Evolutionary conservation across 495 filamentous ascomycete genomes (phyloP).

Genomic region (Immersiella caudata): DNA sequence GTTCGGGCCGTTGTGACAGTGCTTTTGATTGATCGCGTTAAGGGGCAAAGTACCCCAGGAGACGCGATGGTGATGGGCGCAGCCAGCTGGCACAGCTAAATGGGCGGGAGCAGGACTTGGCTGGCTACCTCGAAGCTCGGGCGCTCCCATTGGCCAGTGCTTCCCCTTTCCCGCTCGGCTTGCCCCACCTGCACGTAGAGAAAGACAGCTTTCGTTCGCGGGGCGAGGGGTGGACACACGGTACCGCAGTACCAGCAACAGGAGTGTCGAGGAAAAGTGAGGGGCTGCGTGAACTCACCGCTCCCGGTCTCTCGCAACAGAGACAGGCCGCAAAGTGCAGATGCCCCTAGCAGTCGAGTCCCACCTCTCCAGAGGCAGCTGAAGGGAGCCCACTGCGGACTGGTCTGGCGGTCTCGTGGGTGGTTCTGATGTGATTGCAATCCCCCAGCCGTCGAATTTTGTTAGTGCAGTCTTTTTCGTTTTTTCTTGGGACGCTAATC

Average conservation of each 20-base stretch:
- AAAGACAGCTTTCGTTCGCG: slow-evolving; percentile 17
- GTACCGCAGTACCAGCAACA: neutral
- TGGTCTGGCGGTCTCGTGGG: neutral
- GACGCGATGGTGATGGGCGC: neutral
- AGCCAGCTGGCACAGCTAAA: neutral
- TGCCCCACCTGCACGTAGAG: slow-evolving; percentile 16
- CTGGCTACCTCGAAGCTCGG: slow-evolving; percentile 8
- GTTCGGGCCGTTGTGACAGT: slow-evolving; percentile 21
- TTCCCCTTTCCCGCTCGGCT: slow-evolving; percentile 16
- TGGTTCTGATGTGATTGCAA: neutral
- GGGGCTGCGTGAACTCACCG: slow-evolving; percentile 19
- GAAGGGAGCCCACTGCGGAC: neutral
- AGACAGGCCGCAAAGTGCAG: neutral
- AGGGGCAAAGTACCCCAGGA: slow-evolving; percentile 7
- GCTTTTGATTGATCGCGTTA: slow-evolving; percentile 18
- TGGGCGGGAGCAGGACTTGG: neutral
- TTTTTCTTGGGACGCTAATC: slow-evolving; percentile 20
- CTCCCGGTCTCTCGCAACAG: slow-evolving; percentile 15
- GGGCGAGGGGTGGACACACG: slow-evolving; percentile 12
- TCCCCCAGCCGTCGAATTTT: slow-evolving; percentile 22
- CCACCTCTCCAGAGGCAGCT: slow-evolving; percentile 5
- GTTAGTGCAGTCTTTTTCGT: slow-evolving; percentile 21
- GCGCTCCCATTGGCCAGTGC: slow-evolving; percentile 13
- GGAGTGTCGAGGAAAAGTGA: neutral
- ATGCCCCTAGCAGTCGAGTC: neutral